Percentiles rank a stretch among this genome's conserved stretches.
phyloP scores from a whole-genome alignment of 1,284 basidiomycete species.

The Coniophora puteana region DNA sequence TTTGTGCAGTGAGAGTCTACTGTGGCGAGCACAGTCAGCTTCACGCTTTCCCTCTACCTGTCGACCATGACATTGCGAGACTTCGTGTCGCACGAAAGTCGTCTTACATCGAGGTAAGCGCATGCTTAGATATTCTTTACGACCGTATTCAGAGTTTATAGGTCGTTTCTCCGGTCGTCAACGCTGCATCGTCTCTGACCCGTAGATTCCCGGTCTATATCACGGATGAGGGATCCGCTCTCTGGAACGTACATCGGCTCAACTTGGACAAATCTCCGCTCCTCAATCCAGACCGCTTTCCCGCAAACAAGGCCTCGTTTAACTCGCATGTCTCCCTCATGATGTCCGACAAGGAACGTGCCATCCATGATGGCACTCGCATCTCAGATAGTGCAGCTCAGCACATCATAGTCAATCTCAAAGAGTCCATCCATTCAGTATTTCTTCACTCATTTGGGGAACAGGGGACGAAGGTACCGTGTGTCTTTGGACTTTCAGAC shows the following conservation, averaged over 20 bases:
- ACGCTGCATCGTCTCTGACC: neutral
- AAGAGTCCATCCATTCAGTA: conserved; percentile 20
- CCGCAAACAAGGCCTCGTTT: conserved; percentile 15
- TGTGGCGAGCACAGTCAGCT: too few relatives aligned
- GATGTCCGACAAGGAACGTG: conserved; percentile 17
- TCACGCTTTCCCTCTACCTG: neutral
- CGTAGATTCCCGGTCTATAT: neutral
- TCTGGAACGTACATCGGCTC: neutral
- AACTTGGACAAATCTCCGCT: conserved; percentile 1
- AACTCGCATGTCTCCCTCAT: conserved; percentile 16
- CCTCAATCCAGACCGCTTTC: neutral
- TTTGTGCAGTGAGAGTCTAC: too few relatives aligned
- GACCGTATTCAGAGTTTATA: neutral
- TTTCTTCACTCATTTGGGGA: conserved; percentile 15
- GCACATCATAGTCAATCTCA: conserved; percentile 19
- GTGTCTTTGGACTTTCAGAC: conserved; percentile 10
- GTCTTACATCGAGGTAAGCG: neutral
- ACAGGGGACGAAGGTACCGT: conserved; percentile 3
- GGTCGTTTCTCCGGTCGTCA: neutral
- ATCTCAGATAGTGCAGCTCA: neutral
- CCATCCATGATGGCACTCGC: neutral
- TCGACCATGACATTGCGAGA: neutral
- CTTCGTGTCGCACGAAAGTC: conserved; percentile 1
- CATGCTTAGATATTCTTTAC: neutral
- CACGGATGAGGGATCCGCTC: neutral